Percentiles rank a stretch among this genome's conserved stretches.
These are phyloP conservation scores for Intubia oerlemansii DNA, from an alignment of 2,329 filamentous ascomycete species.

Conservation along the genomic window DNA sequence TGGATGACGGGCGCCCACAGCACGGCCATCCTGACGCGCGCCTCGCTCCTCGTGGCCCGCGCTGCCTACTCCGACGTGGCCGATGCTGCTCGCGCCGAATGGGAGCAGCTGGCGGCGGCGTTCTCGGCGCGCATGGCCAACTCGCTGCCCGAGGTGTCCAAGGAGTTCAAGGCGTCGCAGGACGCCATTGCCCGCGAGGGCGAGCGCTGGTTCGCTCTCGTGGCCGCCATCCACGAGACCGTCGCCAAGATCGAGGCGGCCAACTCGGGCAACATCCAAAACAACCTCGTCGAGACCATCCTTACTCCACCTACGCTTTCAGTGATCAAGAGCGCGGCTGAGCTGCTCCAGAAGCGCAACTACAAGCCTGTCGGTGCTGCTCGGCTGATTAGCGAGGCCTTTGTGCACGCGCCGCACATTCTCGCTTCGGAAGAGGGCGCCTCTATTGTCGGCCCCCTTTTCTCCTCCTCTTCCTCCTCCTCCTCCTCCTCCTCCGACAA, in stretches of 20 bases:
- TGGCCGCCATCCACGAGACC: conserved; percentile 19
- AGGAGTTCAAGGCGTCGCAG: conserved; percentile 55
- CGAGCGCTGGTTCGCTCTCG: conserved; percentile 43
- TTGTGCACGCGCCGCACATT: conserved; percentile 19
- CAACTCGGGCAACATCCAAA: not conserved
- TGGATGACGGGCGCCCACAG: conserved; percentile 16
- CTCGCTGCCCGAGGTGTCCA: conserved; percentile 65
- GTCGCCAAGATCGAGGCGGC: conserved; percentile 3
- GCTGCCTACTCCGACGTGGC: conserved; percentile 21
- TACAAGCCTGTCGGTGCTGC: conserved; percentile 36
- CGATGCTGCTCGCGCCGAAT: conserved; percentile 31
- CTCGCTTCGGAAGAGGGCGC: conserved; percentile 13
- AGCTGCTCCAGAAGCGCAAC: conserved; percentile 26
- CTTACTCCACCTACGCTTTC: conserved; percentile 11
- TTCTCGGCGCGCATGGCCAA: conserved; percentile 48
- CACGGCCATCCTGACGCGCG: conserved; percentile 20
- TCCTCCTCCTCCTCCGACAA: no score
- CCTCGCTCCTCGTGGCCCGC: conserved; percentile 22
- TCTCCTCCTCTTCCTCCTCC: no score
- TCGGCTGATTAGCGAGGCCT: conserved; percentile 19
- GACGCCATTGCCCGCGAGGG: conserved; percentile 37
- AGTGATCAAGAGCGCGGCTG: conserved; percentile 14
- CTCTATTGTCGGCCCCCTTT: conserved; percentile 18
- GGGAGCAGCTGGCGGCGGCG: conserved; percentile 36
- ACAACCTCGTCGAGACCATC: conserved; percentile 7